Percentiles rank a stretch among this genome's conserved stretches.
phyloP scores from a whole-genome alignment of 176 grass and related monocot genomes.

The Chrysopogon serrulatus region DNA sequence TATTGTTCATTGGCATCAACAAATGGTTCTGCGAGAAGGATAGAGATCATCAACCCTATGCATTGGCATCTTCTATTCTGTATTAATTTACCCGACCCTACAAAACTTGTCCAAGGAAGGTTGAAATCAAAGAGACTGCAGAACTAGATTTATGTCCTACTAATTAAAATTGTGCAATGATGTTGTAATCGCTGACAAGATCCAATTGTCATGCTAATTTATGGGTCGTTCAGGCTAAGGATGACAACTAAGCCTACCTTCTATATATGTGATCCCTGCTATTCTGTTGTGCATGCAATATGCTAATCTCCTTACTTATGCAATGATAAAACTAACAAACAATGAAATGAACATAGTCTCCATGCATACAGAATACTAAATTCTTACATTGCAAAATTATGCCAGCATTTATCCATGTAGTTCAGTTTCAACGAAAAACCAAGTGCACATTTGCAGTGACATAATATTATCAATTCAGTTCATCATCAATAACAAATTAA shows the following conservation, averaged over 20 bases:
- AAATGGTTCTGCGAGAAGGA: not conserved
- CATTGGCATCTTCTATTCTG: not conserved
- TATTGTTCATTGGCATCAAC: not conserved
- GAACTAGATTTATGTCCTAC: not conserved
- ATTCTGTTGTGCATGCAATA: not conserved
- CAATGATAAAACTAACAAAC: not conserved
- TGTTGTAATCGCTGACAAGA: not conserved
- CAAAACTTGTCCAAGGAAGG: not conserved
- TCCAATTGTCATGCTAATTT: not conserved
- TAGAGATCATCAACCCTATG: not conserved
- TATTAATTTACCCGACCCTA: too few species aligned
- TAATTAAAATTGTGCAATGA: not conserved
- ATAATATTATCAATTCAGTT: not conserved
- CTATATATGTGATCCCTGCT: not conserved
- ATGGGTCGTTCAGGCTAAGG: not conserved
- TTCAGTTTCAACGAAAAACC: not conserved
- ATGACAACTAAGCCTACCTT: not conserved
- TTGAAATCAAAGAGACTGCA: not conserved
- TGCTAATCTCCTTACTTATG: not conserved
- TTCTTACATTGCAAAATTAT: not conserved
- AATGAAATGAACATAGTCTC: not conserved
- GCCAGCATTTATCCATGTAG: not conserved
- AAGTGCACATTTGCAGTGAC: not conserved
- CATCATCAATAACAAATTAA: not conserved
- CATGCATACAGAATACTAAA: not conserved